Base-by-base conservation (phyloP, 225 moss, liverwort and hornwort species). In the Pleurozium schreberi region DNA sequence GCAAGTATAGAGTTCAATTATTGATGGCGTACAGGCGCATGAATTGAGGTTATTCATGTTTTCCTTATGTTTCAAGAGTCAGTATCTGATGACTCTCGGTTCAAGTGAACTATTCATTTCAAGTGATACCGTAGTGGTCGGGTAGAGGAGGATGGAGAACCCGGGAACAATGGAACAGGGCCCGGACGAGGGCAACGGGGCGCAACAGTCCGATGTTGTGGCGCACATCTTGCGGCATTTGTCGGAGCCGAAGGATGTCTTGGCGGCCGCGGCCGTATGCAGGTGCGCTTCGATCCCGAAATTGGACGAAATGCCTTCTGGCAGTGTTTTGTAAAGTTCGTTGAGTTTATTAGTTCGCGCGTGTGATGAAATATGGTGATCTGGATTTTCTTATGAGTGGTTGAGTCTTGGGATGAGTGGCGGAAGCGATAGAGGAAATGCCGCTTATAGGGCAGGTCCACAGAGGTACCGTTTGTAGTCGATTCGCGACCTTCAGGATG, bases 211-310 rank as follows among this genome's bases (percentile, higher is more conserved):
- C 57, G 95, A 95, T 69, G 91, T 95, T 11, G 90, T 95, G 81
- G 91, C 86, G n/a, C 92, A 92, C 69, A 91, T 95, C 80, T 87
- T 95, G 62, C 93, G 87, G 23, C 94, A 88, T 68, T 87, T 95
- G 84, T 62, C 80, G 26, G 94, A 92, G 82, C 93, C 95, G 80
- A 92, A 85, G 58, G 93, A 95, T 66, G 75, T 95, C 52, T 88
- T 95, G 80, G 86, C 94, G 52, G 93, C 95, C 74, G 93, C 95
- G 57, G 85, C 93, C 57, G 95, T 95, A 18, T 95, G 95, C 92
- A 95, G 93, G 95, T 95, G 75, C 21, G 38, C 74, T 57, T 49
- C 80, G 57, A 52, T 77, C 52, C 30, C 52, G 40, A 75, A 71
- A 85, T 79, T 84, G 5, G 71, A 59, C 47, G 63, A 42, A 43